Evolutionary conservation across 148 eudicot genomes (phyloP).

Genomic region (Tetragonia tetragonoides): DNA sequence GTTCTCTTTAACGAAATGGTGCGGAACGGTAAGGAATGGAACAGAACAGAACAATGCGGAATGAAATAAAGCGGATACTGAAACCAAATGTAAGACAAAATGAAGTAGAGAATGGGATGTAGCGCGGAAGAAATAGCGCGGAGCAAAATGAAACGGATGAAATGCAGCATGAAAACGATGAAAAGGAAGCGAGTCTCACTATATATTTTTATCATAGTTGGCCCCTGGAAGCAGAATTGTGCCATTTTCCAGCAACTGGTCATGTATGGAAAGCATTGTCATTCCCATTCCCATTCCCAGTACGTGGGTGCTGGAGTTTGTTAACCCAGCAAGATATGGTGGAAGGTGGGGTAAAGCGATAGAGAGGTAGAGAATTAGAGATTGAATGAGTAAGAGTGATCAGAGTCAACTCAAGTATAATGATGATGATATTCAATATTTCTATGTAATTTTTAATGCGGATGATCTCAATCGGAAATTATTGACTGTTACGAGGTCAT

Average conservation of each 20-base stretch:
- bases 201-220: no score
- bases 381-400: not conserved
- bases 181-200: no score
- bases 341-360: slow-evolving; percentile 20
- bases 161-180: no score
- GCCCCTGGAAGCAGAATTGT: not conserved
- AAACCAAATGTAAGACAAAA: no score
- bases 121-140: no score
- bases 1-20: no score
- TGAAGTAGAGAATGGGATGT: no score
- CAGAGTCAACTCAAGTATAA: slow-evolving; percentile 14
- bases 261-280: slow-evolving; percentile 16
- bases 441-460: not conserved
- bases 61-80: no score
- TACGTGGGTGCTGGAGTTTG: slow-evolving; percentile 7
- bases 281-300: not conserved
- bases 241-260: not conserved
- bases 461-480: not conserved
- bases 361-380: not conserved
- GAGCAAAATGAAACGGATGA: no score
- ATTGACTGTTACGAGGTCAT: not conserved
- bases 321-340: slow-evolving; percentile 14
- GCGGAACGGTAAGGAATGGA: no score
- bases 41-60: no score
- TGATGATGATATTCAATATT: slow-evolving; percentile 6